Evolutionary conservation across 805 yeast genomes (phyloP), one percentile per base, ranked within the genome.

Genomic region (Zygotorulaspora danielsina): DNA sequence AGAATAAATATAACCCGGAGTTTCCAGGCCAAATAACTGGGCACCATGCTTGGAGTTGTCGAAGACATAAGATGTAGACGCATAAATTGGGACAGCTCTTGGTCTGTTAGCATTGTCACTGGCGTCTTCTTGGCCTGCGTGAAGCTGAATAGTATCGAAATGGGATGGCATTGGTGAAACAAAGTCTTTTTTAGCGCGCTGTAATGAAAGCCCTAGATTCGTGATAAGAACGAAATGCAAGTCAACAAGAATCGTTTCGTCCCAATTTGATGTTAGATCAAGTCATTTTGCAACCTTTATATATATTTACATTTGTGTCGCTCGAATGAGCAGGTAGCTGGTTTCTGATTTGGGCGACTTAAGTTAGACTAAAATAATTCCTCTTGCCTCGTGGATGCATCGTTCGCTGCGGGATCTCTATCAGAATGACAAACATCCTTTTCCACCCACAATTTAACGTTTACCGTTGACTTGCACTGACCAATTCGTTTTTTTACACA

Each of bases 61-160:
- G 66, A 90, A 90, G 28, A 81, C 93, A 57, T 78, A 90, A 9
- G 97, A 90, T 1, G 95, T 76, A 8, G 96, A 79, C 32, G 97
- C 90, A 62, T 85, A 89, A 61, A 90, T 85, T 42, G 97, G 97
- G 22, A 85, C 88, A 8, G 97, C 96, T 62, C 97, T 77, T 40
- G 96, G 75, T 42, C 80, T 72, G 62, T 75, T 73, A 10, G 79
- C 70, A 45, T 74, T 71, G 45, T 66, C 71, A 29, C 76, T 69
- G 22, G 73, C 69, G 51, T 84, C 89, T 45, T 72, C 73, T 69
- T 88, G 96, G 49, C 98, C 98, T 39, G 96, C 96, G 66, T 90
- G 97, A 53, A 90, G 76, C 71, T 90, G 96, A 42, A 84, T 72
- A 20, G 96, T 89, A 56, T 89, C 96, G 55, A 86, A 87, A 57